Base-by-base conservation (phyloP, 1,284 basidiomycete genomes). In the Puccinia polysora region DNA sequence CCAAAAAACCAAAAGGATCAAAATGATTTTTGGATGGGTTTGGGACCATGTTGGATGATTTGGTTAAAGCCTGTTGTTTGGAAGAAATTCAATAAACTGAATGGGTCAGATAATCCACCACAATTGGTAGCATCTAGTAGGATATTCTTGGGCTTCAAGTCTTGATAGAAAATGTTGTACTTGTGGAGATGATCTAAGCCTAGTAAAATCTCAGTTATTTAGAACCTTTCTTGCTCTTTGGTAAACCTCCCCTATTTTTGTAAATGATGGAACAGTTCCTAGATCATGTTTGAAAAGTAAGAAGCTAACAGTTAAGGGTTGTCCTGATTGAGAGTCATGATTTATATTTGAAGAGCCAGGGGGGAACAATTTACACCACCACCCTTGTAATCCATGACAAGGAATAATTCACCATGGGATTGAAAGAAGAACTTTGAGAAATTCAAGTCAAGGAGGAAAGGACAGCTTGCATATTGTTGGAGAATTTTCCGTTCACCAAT, bases 401-500 rank as follows among this genome's bases (percentile, higher is more conserved):
- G 87, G 81, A 96, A 98, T 43, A 98, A 84, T 79, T 98, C 94
- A 62, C 87, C 84, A 76, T 95, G 92, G 3, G 93, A 96, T 81
- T 98, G 96, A 84, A 98, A 98, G 76, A 88, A 89, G 78, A 85
- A n/a, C n/a, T n/a, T n/a, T n/a, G n/a, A n/a, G n/a, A n/a, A n/a
- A n/a, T n/a, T n/a, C n/a, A n/a, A n/a, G 18, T 96, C 95, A 74
- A 98, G 92, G 49, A 98, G 86, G 86, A 98, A 98, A 0, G 96
- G 96, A 34, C 89, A 94, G 76, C 96, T 91, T 60, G 95, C 82
- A 38, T 90, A 93, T 70, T 90, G 86, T 80, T 98, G 94, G 23
- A 98, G 85, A 78, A 98, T 98, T 84, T 97, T 97, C 81, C 96
- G 89, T 81, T 98, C 96, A 78, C 96, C 96, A 76, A 98, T 97